These are phyloP conservation scores for Lepraria neglecta DNA, from an alignment of 495 filamentous ascomycete genomes.

Conservation along the genomic window DNA sequence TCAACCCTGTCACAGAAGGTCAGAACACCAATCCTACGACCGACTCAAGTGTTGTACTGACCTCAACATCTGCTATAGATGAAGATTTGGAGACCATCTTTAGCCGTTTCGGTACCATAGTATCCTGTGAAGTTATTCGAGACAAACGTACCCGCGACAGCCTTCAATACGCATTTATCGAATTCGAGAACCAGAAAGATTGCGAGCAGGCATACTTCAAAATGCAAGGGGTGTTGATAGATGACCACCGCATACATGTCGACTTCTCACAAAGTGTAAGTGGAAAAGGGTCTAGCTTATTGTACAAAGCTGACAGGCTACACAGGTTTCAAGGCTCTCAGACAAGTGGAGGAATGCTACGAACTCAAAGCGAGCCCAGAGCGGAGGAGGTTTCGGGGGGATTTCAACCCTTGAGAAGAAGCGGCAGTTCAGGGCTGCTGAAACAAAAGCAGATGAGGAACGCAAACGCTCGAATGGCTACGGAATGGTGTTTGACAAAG, in stretches of 20 bases:
- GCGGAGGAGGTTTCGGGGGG: slow-evolving; percentile 82
- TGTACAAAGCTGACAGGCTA: neutral
- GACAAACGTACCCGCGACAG: slow-evolving; percentile 92
- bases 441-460: slow-evolving; percentile 41
- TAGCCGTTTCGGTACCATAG: slow-evolving; percentile 89
- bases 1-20: slow-evolving; percentile 91
- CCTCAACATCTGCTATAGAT: slow-evolving; percentile 42
- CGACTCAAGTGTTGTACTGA: neutral
- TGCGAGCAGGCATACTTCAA: slow-evolving; percentile 98
- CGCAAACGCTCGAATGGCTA: slow-evolving; percentile 48
- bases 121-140: slow-evolving; percentile 94
- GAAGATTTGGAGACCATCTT: slow-evolving; percentile 94
- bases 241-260: slow-evolving; percentile 96
- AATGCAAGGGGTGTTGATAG: slow-evolving; percentile 94
- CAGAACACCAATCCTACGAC: slow-evolving; percentile 17
- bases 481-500: slow-evolving; percentile 77
- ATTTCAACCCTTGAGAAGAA: slow-evolving; percentile 80
- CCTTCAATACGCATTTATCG: slow-evolving; percentile 95
- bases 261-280: slow-evolving; percentile 94
- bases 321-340: slow-evolving; percentile 71
- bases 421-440: slow-evolving; percentile 75
- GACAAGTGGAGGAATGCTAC: slow-evolving; percentile 83
- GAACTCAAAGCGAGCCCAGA: slow-evolving; percentile 69
- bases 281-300: slow-evolving; percentile 13
- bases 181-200: slow-evolving; percentile 84